Evolutionary conservation across 306 rosid species (phyloP).

Genomic region (Trichosanthes truncata): DNA sequence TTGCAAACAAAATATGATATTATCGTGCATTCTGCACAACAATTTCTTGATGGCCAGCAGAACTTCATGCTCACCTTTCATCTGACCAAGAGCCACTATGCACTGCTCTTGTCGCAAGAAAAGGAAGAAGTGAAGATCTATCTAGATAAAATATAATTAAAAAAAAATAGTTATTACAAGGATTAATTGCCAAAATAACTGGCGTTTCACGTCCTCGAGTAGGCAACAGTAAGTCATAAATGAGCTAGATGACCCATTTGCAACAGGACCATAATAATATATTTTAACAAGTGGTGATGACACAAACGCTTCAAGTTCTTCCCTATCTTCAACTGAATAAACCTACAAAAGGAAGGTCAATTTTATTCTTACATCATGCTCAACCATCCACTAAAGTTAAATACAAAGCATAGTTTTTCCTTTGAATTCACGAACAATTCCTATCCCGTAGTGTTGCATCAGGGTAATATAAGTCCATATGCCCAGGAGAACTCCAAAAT

Average conservation of each 20-base stretch:
- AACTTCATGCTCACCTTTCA: constrained; percentile 36
- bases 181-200: constrained; percentile 36
- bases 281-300: constrained; percentile 40
- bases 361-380: background rate
- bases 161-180: constrained; percentile 6
- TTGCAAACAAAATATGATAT: constrained; percentile 49
- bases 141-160: constrained; percentile 1
- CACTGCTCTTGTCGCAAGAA: constrained; percentile 43
- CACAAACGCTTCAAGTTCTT: constrained; percentile 55
- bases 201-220: constrained; percentile 47
- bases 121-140: constrained; percentile 9
- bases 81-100: constrained; percentile 34
- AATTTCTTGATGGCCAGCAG: constrained; percentile 47
- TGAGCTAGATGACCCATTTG: constrained; percentile 24
- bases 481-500: background rate
- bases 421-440: background rate
- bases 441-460: background rate
- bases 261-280: constrained; percentile 34
- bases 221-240: constrained; percentile 14
- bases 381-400: background rate
- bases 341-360: constrained; percentile 35
- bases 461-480: background rate
- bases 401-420: background rate
- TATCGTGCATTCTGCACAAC: constrained; percentile 63
- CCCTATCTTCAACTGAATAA: constrained; percentile 41